Percentiles rank a stretch among this genome's conserved stretches.
Evolutionary conservation across 2,329 filamentous ascomycete species (phyloP).

Genomic region (Podosphaera xanthii): DNA sequence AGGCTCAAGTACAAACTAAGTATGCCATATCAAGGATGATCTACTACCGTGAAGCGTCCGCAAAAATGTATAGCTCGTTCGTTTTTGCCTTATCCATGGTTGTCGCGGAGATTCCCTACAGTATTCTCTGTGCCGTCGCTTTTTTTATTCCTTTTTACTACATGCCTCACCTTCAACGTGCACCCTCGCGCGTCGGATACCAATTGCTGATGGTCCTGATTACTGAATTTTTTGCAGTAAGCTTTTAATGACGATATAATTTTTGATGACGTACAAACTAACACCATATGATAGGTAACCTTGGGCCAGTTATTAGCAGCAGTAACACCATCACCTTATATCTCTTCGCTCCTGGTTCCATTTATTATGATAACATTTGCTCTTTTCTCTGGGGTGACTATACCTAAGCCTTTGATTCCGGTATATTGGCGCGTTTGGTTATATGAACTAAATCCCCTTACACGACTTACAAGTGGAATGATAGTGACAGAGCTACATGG

Average conservation of each 20-base stretch:
- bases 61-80: conserved; percentile 66
- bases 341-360: conserved; percentile 59
- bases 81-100: conserved; percentile 60
- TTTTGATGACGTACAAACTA: neutral
- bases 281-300: conserved; percentile 19
- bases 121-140: conserved; percentile 50
- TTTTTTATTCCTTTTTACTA: conserved; percentile 77
- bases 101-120: conserved; percentile 70
- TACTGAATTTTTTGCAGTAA: conserved; percentile 62
- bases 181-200: conserved; percentile 48
- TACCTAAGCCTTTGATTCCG: conserved; percentile 57
- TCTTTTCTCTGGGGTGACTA: conserved; percentile 72
- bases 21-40: conserved; percentile 61
- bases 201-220: conserved; percentile 70
- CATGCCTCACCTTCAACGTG: conserved; percentile 49
- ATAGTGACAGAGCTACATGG: conserved; percentile 55
- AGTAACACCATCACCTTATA: conserved; percentile 56
- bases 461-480: conserved; percentile 58
- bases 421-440: conserved; percentile 57
- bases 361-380: conserved; percentile 65
- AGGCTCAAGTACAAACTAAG: conserved; percentile 59
- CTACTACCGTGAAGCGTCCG: conserved; percentile 67
- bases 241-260: neutral
- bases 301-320: conserved; percentile 56
- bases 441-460: conserved; percentile 67